Evolutionary conservation across 805 yeast species (phyloP).

Genomic region (Hanseniaspora mollemarum): DNA sequence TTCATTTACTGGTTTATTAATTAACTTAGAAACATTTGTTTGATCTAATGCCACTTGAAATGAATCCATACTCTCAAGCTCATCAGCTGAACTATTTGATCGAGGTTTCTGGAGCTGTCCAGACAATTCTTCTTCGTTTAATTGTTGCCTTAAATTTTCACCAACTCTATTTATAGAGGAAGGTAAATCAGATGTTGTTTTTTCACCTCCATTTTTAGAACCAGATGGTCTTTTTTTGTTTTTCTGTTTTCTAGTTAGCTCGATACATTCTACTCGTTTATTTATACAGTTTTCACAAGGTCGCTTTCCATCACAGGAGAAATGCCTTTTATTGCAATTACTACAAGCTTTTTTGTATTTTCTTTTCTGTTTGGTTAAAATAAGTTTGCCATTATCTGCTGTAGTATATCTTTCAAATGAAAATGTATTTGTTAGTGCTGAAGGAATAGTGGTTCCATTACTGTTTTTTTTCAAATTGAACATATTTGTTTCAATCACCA

Average conservation of each 20-base stretch:
- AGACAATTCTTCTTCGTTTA: no score
- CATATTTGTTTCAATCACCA: no score
- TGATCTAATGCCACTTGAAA: no score
- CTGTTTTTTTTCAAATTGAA: not conserved
- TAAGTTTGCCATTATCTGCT: not conserved
- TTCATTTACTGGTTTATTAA: no score
- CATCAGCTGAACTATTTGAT: no score
- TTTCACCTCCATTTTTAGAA: slow-evolving; percentile 54
- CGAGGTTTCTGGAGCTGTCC: no score
- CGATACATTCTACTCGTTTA: slow-evolving; percentile 50
- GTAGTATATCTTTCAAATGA: not conserved
- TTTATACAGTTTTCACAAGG: slow-evolving; percentile 73
- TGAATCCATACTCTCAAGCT: no score
- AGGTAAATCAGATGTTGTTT: slow-evolving; percentile 31
- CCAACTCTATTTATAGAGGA: no score
- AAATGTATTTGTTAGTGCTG: not conserved
- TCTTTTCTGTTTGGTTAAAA: slow-evolving; percentile 30
- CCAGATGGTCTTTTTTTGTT: slow-evolving; percentile 33
- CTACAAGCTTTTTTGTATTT: slow-evolving; percentile 82
- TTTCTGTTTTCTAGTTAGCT: slow-evolving; percentile 80
- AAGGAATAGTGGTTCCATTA: not conserved
- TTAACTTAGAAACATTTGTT: no score
- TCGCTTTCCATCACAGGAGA: slow-evolving; percentile 75
- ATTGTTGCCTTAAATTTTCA: no score
- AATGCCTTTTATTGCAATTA: slow-evolving; percentile 82